Evolutionary conservation across 495 filamentous ascomycete genomes (phyloP).

Genomic region (Rusavskia elegans): DNA sequence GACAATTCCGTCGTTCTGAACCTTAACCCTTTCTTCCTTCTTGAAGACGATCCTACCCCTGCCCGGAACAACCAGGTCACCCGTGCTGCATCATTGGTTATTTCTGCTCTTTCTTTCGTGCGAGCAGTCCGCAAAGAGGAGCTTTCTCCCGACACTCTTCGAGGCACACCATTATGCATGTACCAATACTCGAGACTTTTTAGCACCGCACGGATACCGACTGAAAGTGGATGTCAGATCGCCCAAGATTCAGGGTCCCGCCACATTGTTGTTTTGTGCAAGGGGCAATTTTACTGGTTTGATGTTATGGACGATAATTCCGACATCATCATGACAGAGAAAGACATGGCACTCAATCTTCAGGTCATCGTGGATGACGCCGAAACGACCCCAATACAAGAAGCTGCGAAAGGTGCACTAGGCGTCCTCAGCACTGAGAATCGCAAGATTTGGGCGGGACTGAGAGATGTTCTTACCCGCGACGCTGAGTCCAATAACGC

Average conservation of each 20-base stretch:
- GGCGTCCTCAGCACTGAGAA: constrained; percentile 95
- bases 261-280: constrained; percentile 87
- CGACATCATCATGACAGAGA: constrained; percentile 94
- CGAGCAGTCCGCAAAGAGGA: constrained; percentile 87
- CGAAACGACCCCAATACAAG: constrained; percentile 71
- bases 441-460: constrained; percentile 82
- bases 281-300: constrained; percentile 98
- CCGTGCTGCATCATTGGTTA: constrained; percentile 76
- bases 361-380: constrained; percentile 88
- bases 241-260: constrained; percentile 78
- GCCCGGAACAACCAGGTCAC: constrained; percentile 94
- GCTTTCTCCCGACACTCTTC: constrained; percentile 74
- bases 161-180: constrained; percentile 80
- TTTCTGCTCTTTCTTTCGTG: constrained; percentile 84
- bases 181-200: constrained; percentile 95
- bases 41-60: constrained; percentile 95
- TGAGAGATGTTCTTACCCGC: constrained; percentile 76
- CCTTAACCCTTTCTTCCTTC: constrained; percentile 91
- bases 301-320: constrained; percentile 90
- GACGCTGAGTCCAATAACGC: constrained; percentile 85
- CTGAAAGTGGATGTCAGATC: constrained; percentile 90
- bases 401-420: constrained; percentile 83
- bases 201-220: constrained; percentile 87
- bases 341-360: constrained; percentile 81
- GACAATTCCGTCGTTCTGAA: constrained; percentile 97